These are phyloP conservation scores for Penicillium brasilianum DNA, from an alignment of 2,329 filamentous ascomycete species.

Conservation along the genomic window DNA sequence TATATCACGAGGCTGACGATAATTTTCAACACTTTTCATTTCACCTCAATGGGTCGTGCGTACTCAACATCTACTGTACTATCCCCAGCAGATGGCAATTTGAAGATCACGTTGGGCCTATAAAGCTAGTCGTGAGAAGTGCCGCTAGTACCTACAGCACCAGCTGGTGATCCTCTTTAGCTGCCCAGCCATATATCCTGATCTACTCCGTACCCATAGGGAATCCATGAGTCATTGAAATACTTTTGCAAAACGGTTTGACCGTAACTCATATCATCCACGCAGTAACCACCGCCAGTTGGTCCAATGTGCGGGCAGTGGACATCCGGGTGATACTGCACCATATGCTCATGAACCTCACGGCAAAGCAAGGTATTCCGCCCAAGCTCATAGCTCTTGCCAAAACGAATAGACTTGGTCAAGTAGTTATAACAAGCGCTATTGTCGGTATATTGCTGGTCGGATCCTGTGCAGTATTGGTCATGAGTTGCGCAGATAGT, in stretches of 20 bases:
- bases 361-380: slow-evolving; percentile 36
- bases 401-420: slow-evolving; percentile 29
- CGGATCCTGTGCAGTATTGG: slow-evolving; percentile 23
- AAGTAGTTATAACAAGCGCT: slow-evolving; percentile 28
- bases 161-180: background rate
- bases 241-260: slow-evolving; percentile 33
- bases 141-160: background rate
- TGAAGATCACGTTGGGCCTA: background rate
- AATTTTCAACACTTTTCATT: background rate
- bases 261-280: slow-evolving; percentile 33
- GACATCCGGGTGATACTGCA: slow-evolving; percentile 32
- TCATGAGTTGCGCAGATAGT: slow-evolving; percentile 31
- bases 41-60: background rate
- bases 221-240: slow-evolving; percentile 33
- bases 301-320: slow-evolving; percentile 38
- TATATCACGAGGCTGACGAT: background rate
- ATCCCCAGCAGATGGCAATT: background rate
- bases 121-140: background rate
- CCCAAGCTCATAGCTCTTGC: slow-evolving; percentile 33
- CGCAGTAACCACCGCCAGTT: slow-evolving; percentile 34
- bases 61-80: background rate
- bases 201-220: slow-evolving; percentile 27
- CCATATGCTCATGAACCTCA: slow-evolving; percentile 38
- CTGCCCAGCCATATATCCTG: slow-evolving; percentile 25
- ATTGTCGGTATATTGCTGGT: slow-evolving; percentile 30